Conservation (phyloP, 2,329 filamentous ascomycete genomes). For the Drechmeria coniospora region DNA sequence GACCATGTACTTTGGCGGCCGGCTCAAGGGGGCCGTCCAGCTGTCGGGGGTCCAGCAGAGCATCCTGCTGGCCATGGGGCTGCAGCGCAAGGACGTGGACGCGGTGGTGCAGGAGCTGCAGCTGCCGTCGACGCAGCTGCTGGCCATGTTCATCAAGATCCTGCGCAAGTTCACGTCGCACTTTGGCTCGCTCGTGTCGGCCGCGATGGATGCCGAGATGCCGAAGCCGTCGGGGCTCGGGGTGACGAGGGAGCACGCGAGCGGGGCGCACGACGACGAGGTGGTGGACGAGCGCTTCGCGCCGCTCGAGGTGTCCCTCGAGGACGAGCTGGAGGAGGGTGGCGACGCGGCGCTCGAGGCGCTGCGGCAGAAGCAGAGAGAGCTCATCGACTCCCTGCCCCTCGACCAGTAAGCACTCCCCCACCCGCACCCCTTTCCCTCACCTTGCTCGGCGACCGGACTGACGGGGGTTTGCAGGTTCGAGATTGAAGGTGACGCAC, state of each 20-base stretch:
- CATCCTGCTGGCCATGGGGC: constrained; percentile 75
- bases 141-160: constrained; percentile 97
- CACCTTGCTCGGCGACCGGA: not conserved
- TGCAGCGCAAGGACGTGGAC: constrained; percentile 81
- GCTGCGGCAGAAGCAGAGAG: constrained; percentile 65
- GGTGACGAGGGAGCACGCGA: constrained; percentile 42
- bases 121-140: constrained; percentile 59
- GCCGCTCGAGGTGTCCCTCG: constrained; percentile 54
- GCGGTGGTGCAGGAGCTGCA: constrained; percentile 63
- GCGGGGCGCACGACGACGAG: constrained; percentile 55
- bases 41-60: constrained; percentile 73
- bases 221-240: constrained; percentile 42
- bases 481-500: constrained; percentile 46
- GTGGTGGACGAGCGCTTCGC: constrained; percentile 49
- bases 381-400: constrained; percentile 79
- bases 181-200: constrained; percentile 61
- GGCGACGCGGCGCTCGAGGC: constrained; percentile 59
- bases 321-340: constrained; percentile 73
- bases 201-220: constrained; percentile 53
- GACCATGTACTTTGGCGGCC: constrained; percentile 69
- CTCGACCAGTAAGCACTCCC: constrained; percentile 46
- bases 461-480: too few relatives aligned
- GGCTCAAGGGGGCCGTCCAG: constrained; percentile 49
- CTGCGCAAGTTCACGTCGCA: constrained; percentile 71
- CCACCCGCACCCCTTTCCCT: not conserved